A percentile compares a stretch with the other conserved stretches of the same genome.
Conservation (phyloP, 176 grass and related monocot species). For the Lolium rigidum region DNA sequence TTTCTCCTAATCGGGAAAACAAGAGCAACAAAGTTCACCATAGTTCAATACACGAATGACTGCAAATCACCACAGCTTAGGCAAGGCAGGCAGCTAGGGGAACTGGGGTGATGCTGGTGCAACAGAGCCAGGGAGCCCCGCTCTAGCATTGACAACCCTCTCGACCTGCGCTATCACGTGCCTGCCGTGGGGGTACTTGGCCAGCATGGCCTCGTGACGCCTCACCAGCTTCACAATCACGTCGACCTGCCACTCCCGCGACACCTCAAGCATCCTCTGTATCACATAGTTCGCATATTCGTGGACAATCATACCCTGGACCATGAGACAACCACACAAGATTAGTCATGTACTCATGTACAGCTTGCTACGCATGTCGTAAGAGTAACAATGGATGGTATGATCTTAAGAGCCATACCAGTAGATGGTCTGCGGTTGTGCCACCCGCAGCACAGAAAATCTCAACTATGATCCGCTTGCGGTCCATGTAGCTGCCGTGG, state of each 20-base stretch:
- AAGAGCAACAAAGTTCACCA: too few relatives aligned
- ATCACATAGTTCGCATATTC: conserved; percentile 43
- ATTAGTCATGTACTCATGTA: not conserved
- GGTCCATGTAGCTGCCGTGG: conserved; percentile 41
- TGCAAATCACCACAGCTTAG: too few relatives aligned
- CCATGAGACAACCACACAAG: not conserved
- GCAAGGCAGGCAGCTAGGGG: not conserved
- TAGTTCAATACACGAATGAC: too few relatives aligned
- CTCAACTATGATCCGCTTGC: conserved; percentile 43
- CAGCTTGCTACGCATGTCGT: not conserved
- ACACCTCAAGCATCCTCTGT: conserved; percentile 38
- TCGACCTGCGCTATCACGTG: not conserved
- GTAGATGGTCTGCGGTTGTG: conserved; percentile 28
- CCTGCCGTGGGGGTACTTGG: not conserved
- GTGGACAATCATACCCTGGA: conserved; percentile 52
- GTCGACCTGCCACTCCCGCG: not conserved
- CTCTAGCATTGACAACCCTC: not conserved
- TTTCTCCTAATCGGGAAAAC: not conserved
- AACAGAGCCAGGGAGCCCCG: not conserved
- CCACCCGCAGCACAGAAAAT: conserved; percentile 39
- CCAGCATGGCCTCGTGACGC: not conserved
- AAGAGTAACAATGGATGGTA: not conserved
- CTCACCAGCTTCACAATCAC: not conserved
- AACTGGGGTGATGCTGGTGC: not conserved
- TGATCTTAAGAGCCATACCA: conserved; percentile 18